phyloP scores from a whole-genome alignment of 2,329 filamentous ascomycete genomes.

The Phialemoniopsis sp. region DNA sequence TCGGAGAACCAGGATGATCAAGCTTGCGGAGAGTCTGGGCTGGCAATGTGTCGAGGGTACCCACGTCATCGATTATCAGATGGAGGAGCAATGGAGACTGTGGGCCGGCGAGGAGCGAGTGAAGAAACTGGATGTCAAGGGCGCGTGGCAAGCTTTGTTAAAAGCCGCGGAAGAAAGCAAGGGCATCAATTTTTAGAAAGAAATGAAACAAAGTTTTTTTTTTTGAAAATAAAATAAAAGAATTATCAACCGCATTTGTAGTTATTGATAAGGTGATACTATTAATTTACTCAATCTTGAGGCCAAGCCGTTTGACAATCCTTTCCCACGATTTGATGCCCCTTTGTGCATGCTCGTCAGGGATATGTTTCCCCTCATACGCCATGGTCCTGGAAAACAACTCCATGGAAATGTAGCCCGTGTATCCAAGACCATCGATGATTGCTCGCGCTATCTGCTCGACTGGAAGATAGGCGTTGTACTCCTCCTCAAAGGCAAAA shows the following conservation, averaged over 20 bases:
- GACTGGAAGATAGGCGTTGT: constrained; percentile 55
- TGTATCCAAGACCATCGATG: constrained; percentile 48
- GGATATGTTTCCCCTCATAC: constrained; percentile 35
- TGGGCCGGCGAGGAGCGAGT: constrained; percentile 25
- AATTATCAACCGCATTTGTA: too few species aligned
- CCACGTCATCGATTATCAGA: constrained; percentile 33
- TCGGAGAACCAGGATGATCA: constrained; percentile 27
- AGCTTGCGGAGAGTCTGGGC: constrained; percentile 20
- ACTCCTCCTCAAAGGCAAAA: constrained; percentile 50
- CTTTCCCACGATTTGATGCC: constrained; percentile 43
- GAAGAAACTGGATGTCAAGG: constrained; percentile 16
- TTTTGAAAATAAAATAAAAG: too few species aligned
- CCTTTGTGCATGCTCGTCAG: constrained; percentile 44
- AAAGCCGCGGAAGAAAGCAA: constrained; percentile 20
- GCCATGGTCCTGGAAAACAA: constrained; percentile 50
- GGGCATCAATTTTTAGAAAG: too few species aligned
- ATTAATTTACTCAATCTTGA: too few species aligned
- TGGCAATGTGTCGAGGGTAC: constrained; percentile 34
- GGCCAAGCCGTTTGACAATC: too few species aligned
- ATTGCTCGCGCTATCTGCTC: constrained; percentile 47
- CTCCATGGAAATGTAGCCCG: constrained; percentile 57
- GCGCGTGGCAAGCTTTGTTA: constrained; percentile 23
- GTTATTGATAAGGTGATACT: too few species aligned
- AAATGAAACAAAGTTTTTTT: too few species aligned
- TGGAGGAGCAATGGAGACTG: constrained; percentile 30